Evolutionary conservation across 2,329 filamentous ascomycete genomes (phyloP), one percentile per base, ranked within the genome.

Genomic region (Talaromyces sp.): DNA sequence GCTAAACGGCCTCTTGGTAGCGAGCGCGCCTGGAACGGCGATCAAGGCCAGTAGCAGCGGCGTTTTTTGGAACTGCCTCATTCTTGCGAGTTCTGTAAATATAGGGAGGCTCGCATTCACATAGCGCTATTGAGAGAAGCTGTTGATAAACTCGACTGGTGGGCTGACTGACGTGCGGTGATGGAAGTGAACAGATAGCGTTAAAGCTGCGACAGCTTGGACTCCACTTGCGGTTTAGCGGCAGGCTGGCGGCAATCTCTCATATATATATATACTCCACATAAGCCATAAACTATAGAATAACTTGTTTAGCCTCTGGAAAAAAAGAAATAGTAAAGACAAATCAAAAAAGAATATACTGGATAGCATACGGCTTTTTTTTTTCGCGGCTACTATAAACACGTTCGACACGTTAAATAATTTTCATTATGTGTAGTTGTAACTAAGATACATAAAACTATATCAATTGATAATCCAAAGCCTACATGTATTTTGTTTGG

Each of bases 1-100:
- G 78, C 89, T 96, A 79, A 96, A 96, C 23, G 82, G 77, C 67
- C 83, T 82, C 68, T 84, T 82, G 68, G 76, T 83, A 54, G 82
- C 83, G 62, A 82, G 74, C 60, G 77, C 79, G 56, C 66, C 67
- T 5, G 74, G 68, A 28, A 66, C 67, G 30, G 69, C 70, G 60
- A 67, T 28, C n/a, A 47, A 73, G 18, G 70, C 68, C 60, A 78
- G 61, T 36, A 78, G 65, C 62, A 75, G 69, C 9, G 71, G 68
- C 9, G 70, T 56, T 18, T 40, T 42, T n/a, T 18, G 34, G 30
- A 27, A 33, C 16, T 23, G 9, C 55, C 56, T 57, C 27, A 23
- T 57, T 30, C 3, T 40, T 47, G 44, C 44, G 10, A 27, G 23
- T 47, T 47, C 27, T 33, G 14, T 28, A n/a, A n/a, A 40, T 40